Percentiles rank a stretch among this genome's conserved stretches.
Conservation (phyloP, 2,329 filamentous ascomycete species). For the Paecilomyces dactylethromorphus region DNA sequence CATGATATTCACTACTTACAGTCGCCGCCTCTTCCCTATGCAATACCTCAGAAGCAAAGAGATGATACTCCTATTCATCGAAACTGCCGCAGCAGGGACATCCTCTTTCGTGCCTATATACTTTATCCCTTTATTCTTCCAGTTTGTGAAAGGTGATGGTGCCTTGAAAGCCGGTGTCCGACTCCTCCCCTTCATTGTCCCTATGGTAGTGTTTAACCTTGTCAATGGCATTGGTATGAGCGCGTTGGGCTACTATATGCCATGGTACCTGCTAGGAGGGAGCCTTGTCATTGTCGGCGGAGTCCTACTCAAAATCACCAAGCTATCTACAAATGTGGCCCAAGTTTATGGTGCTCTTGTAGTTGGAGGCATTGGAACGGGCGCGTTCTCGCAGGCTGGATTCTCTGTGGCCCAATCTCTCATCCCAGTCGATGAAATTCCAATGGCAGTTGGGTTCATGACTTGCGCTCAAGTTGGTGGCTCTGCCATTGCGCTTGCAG, state of each 20-base stretch:
- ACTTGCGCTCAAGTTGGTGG: background rate
- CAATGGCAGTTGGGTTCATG: background rate
- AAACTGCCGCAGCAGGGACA: slow-evolving; percentile 28
- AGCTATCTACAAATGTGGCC: background rate
- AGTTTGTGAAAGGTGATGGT: slow-evolving; percentile 40
- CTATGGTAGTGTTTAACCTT: slow-evolving; percentile 11
- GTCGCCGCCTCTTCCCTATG: slow-evolving; percentile 42
- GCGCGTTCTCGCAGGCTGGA: background rate
- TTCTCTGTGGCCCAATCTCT: background rate
- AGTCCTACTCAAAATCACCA: slow-evolving; percentile 4
- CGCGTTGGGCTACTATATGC: slow-evolving; percentile 16
- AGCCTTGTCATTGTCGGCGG: slow-evolving; percentile 13
- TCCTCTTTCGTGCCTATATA: slow-evolving; percentile 35
- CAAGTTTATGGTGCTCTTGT: background rate
- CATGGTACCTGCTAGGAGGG: slow-evolving; percentile 21
- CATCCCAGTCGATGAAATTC: background rate
- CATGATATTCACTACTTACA: slow-evolving; percentile 35
- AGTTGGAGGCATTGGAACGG: background rate
- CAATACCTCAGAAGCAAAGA: slow-evolving; percentile 36
- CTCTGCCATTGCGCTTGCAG: background rate
- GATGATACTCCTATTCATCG: slow-evolving; percentile 37
- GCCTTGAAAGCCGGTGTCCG: slow-evolving; percentile 17
- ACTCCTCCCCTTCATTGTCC: slow-evolving; percentile 16
- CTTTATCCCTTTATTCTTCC: slow-evolving; percentile 49
- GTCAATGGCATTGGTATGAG: slow-evolving; percentile 12